Base-by-base conservation (phyloP, 2,329 filamentous ascomycete species). In the Cladobotryum protrusum region DNA sequence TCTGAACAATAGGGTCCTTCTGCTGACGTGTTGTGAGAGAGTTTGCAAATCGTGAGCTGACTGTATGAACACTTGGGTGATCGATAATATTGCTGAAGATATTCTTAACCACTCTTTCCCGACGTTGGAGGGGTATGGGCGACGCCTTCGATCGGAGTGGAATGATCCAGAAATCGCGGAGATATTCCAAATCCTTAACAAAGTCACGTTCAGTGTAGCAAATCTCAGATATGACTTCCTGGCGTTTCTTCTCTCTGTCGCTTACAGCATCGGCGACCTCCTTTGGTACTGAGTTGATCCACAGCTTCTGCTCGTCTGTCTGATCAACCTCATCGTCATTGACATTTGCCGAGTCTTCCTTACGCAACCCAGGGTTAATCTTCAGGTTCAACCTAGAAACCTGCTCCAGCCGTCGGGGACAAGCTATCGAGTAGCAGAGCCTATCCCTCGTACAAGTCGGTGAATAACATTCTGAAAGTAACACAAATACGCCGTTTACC, bases 181-280 rank as follows among this genome's bases (percentile, higher is more conserved):
- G 76, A 64, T 99, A 99, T 69, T 99, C 93, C 61, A 99, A 75
- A 68, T 99, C 93, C 73, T 99, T 99, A 65, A 99, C 93, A 61
- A 99, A 99, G 71, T 99, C 93, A 59, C 93, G 83, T 67, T 99
- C 93, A 0, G 93, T 99, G 71, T 99, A 99, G 83, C 95, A 96
- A 54, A 97, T 85, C 67, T 99, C 93, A 5, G 92, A 96, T 53
- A 99, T 96, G 59, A 99, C 88, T 65, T 99, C 93, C 66, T 99
- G 93, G 41, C 93, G 83, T 74, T 97, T 97, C 82, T 96, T 95
- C 68, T 99, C 93, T 57, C 81, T 82, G 58, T 99, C 93, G 45
- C 83, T 84, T 29, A 96, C 85, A 63, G 85, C 88, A 59, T 97
- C 91, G 1, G 91, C 90, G 50, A 99, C 77, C 66, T 97, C 93